Evolutionary conservation across 2,329 filamentous ascomycete species (phyloP), one percentile per base, ranked within the genome.

Genomic region (Trichoderma polysporum): DNA sequence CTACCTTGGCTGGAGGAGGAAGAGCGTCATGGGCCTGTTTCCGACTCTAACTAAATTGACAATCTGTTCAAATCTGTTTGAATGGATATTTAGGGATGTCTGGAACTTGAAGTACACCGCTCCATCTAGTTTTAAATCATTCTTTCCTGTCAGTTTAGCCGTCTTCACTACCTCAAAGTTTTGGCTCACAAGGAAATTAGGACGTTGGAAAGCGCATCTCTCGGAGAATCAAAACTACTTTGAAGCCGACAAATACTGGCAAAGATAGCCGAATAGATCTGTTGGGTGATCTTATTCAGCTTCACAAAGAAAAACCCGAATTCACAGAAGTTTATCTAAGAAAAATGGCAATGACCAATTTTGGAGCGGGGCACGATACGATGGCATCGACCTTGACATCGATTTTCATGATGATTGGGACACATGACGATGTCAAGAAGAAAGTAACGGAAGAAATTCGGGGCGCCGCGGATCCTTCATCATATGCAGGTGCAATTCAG

Each of bases 311-410:
- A 4, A 81, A 79, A 22, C 79, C 82, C 0, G 79, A 79, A 6
- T 85, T 86, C 67, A 81, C 72, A 0, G 79, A 83, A 29, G 73
- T 71, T 0, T 85, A 86, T 61, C 77, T 86, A 10, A 80, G 81
- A 2, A 82, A 84, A 31, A 82, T 86, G 77, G 83, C 82, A 2
- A 77, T 85, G 2, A 85, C 84, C 2, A 86, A 86, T 69, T 86
- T 86, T 69, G 84, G 84, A 12, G 84, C 84, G 1, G 84, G 84
- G 0, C 84, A 86, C 67, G 84, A 86, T 70, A 86, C 84, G 0
- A 79, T 85, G 76, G 83, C 82, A 12, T 84, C 84, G 1, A 84
- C 84, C 0, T 71, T 86, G 7, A 85, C 83, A 0, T 81, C 84
- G 3, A 75, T 79, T 25, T 71, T 87, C 54, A 76, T 81, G 54